Conservation (phyloP, 1,139 yeast genomes). For the Saccharomyces pastorianus region DNA sequence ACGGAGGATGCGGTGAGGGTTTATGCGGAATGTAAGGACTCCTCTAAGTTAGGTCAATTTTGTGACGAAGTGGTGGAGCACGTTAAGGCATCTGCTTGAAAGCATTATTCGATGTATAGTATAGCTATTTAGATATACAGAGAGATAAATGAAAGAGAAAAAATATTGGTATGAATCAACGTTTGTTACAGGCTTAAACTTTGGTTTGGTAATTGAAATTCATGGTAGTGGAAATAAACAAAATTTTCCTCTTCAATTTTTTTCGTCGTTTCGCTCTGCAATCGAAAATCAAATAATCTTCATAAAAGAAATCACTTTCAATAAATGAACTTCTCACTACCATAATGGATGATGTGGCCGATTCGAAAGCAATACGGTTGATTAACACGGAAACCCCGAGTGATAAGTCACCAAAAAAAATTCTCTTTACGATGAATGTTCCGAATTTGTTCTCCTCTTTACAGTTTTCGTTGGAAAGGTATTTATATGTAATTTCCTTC, state of each 20-base stretch:
- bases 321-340: not conserved
- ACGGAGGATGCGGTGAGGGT: conserved; percentile 96
- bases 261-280: not conserved
- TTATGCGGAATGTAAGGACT: conserved; percentile 55
- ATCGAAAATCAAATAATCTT: not conserved
- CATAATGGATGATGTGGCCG: not conserved
- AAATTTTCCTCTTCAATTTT: not conserved
- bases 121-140: not conserved
- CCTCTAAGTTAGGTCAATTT: not conserved
- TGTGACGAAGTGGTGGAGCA: not conserved
- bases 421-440: not conserved
- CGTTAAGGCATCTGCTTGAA: not conserved
- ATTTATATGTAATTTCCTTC: not conserved
- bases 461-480: not conserved
- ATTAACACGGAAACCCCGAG: not conserved
- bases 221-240: not conserved
- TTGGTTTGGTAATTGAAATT: not conserved
- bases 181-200: not conserved
- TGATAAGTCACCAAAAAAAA: not conserved
- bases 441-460: not conserved
- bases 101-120: not conserved
- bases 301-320: not conserved
- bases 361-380: not conserved
- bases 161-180: not conserved
- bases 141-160: not conserved